Evolutionary conservation across 176 grass and related monocot species (phyloP), one percentile per base, ranked within the genome.

Genomic region (Lolium multiflorum): DNA sequence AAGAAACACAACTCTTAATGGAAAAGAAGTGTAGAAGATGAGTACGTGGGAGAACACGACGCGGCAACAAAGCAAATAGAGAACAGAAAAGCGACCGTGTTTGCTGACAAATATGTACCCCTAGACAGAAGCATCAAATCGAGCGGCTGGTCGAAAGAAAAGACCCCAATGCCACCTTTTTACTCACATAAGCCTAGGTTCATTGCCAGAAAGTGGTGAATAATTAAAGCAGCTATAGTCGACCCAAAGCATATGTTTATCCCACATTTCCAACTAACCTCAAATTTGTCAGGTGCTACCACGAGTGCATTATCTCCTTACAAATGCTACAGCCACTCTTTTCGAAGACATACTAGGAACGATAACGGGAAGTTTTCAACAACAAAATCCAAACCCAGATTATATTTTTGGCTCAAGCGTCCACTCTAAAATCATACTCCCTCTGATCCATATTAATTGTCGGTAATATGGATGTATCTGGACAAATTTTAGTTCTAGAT

Each of bases 321-420:
- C 73, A 87, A 83, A 22, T 83, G 24, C 74, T 90, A 66, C 72
- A 13, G 64, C 17, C 17, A 58, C 44, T 54, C 17, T 46, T 74
- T 72, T 21, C 13, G 22, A 31, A 31, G 9, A 26, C 2, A n/a
- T 43, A 11, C 54, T 49, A 52, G 5, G 31, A 14, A 52, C 15
- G 24, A 80, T 14, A 55, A 65, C 1, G 11, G 0, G 55, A 44
- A 10, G 9, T 11, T 71, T 37, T 62, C 39, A 22, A 44, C 70
- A 35, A 15, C 11, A 74, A 55, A 15, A 35, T 56, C 60, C 49
- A 63, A 84, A 80, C 65, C n/a, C 1, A 10, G 37, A 0, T 16
- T 31, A 17, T 76, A 11, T 9, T 26, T 73, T 51, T 9, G 38
- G 15, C 48, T 72, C 24, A 78, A 16, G 54, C 38, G 57, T 68